Evolutionary conservation across 345 rosid species (phyloP).

Genomic region (Eucalyptus cladocalyx): DNA sequence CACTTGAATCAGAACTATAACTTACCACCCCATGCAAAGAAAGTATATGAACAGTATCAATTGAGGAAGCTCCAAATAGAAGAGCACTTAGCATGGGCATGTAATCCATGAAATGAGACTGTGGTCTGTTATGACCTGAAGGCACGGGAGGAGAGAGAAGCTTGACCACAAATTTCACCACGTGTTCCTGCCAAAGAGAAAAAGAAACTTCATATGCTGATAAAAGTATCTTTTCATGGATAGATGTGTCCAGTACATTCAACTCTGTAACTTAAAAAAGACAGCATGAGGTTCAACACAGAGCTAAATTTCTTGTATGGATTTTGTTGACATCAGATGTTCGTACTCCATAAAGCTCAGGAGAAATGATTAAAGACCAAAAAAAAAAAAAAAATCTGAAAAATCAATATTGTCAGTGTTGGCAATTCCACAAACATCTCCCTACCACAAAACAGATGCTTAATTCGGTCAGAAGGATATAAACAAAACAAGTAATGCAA

Average conservation of each 20-base stretch:
- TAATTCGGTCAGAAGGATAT: background rate
- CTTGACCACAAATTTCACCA: constrained; percentile 44
- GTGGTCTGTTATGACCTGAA: constrained; percentile 13
- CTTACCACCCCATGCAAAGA: constrained; percentile 62
- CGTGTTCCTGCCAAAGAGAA: constrained; percentile 39
- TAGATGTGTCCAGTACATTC: background rate
- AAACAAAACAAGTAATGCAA: background rate
- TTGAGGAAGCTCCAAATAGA: constrained; percentile 33
- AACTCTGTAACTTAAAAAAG: background rate
- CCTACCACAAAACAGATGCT: background rate
- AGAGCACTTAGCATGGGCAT: constrained; percentile 43
- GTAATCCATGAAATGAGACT: constrained; percentile 32
- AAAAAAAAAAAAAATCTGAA: background rate
- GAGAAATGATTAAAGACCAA: background rate
- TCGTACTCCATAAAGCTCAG: background rate
- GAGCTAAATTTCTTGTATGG: background rate
- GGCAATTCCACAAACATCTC: background rate
- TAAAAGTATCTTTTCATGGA: background rate
- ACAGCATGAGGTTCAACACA: background rate
- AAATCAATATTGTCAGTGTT: background rate
- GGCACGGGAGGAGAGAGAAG: constrained; percentile 55
- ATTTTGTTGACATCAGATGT: background rate
- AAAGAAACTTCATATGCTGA: background rate
- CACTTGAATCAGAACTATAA: background rate
- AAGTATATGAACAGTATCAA: constrained; percentile 49